Percentiles rank a stretch among this genome's conserved stretches.
Evolutionary conservation across 2,329 filamentous ascomycete species (phyloP).

Genomic region (Ophiocordyceps polyrhachis-furcata): DNA sequence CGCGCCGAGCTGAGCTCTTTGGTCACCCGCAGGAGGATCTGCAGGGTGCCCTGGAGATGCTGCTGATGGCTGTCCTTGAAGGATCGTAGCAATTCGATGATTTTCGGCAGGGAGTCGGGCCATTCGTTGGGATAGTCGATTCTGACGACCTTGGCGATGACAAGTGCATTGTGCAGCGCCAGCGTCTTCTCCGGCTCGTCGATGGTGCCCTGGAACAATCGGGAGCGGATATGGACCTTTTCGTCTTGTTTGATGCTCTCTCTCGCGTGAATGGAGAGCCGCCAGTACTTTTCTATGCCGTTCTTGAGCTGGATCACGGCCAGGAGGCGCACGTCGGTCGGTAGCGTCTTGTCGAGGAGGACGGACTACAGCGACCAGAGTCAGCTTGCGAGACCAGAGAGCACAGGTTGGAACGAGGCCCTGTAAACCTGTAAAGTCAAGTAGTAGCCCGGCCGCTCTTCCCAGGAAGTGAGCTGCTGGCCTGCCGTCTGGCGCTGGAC

Average conservation of each 20-base stretch:
- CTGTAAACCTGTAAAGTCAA: constrained; percentile 43
- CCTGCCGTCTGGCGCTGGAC: constrained; percentile 46
- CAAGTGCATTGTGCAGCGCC: constrained; percentile 73
- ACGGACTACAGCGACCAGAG: constrained; percentile 34
- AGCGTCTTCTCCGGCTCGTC: constrained; percentile 58
- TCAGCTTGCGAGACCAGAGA: not conserved
- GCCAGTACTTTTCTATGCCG: constrained; percentile 89
- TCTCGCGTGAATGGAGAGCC: constrained; percentile 33
- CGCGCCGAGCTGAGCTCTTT: constrained; percentile 79
- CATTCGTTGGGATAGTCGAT: constrained; percentile 83
- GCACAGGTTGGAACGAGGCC: not conserved
- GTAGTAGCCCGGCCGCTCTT: constrained; percentile 46
- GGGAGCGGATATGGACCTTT: constrained; percentile 64
- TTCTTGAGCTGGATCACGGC: constrained; percentile 93
- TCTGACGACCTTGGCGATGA: constrained; percentile 71
- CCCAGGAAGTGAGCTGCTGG: constrained; percentile 56
- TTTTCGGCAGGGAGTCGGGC: constrained; percentile 41
- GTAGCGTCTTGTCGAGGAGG: constrained; percentile 63
- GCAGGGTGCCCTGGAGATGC: constrained; percentile 52
- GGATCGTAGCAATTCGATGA: constrained; percentile 45
- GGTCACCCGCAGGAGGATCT: constrained; percentile 66
- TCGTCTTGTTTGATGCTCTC: constrained; percentile 48
- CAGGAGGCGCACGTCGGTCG: constrained; percentile 65
- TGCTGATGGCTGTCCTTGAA: constrained; percentile 34
- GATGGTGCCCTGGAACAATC: constrained; percentile 58